Base-by-base conservation (phyloP, 2,329 filamentous ascomycete genomes). In the Colletotrichum lini region DNA sequence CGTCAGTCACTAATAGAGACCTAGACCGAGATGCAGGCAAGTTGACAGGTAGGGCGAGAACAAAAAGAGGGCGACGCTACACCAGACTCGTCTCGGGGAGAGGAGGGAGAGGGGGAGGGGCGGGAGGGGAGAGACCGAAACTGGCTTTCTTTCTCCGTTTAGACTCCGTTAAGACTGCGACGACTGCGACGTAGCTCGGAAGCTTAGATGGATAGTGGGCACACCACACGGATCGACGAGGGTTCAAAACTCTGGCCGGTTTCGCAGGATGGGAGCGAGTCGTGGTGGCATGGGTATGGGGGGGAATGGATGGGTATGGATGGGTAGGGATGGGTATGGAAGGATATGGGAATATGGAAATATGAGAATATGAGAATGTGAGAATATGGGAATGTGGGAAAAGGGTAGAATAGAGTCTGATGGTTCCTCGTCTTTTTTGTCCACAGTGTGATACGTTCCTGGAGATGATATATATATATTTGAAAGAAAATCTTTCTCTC, bases 131-230 rank as follows among this genome's bases (percentile, higher is more conserved):
- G 26, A 26, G 26, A 26, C 26, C 26, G 26, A 26, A 67, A n/a
- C 50, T 50, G 68, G 68, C 56, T 62, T 61, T 62, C 40, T 42
- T 18, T 23, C 44, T 26, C 26, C 26, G 26, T 26, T 26, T 26
- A 26, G 26, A 35, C 18, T 49, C 15, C 18, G 30, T 49, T 40
- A 42, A 35, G 61, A 42, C 53, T 47, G 47, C 44, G 30, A 66
- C 40, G 50, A 26, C 57, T 47, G 26, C 26, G 26, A 26, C 26
- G 26, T 70, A 54, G 62, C 26, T 40, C 18, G 57, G 30, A 63
- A 53, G 49, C 60, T 63, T 52, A 60, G 49, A 23, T 23, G 23
- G 26, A 26, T 26, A 26, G 58, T 52, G n/a, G 40, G 26, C 26
- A 26, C 26, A 26, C 26, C 26, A 26, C 57, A 59, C 63, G 16